Conservation (phyloP, 1,284 basidiomycete species). For the Austroboletus rostrupii region DNA sequence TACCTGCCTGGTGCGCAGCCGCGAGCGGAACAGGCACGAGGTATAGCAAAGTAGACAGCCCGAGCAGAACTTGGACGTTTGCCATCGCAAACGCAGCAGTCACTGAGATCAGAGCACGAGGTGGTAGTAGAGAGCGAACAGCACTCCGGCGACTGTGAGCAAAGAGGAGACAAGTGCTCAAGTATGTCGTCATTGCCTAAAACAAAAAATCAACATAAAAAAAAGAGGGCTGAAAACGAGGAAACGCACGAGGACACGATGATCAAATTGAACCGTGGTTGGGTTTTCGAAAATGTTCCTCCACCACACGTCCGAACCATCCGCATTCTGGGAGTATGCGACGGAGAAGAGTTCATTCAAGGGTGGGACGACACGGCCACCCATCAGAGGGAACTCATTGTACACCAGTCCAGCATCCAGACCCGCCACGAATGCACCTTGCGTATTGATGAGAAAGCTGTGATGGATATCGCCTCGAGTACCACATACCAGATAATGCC, state of each 20-base stretch:
- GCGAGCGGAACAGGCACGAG: slow-evolving; percentile 93
- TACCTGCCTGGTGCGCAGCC: slow-evolving; percentile 92
- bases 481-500: slow-evolving; percentile 72
- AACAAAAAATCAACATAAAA: background rate
- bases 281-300: slow-evolving; percentile 97
- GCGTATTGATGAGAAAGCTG: slow-evolving; percentile 5
- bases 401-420: slow-evolving; percentile 95
- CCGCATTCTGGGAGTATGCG: slow-evolving; percentile 65
- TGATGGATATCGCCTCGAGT: slow-evolving; percentile 10
- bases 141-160: slow-evolving; percentile 49
- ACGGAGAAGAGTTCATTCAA: slow-evolving; percentile 78
- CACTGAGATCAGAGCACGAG: slow-evolving; percentile 57
- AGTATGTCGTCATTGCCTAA: slow-evolving; percentile 82
- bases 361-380: slow-evolving; percentile 82
- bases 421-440: slow-evolving; percentile 96
- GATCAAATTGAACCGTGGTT: slow-evolving; percentile 95
- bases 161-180: slow-evolving; percentile 65
- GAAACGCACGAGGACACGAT: slow-evolving; percentile 77
- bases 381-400: slow-evolving; percentile 99
- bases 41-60: slow-evolving; percentile 90
- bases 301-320: slow-evolving; percentile 81
- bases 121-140: slow-evolving; percentile 64
- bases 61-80: slow-evolving; percentile 84
- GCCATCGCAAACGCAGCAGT: slow-evolving; percentile 77
- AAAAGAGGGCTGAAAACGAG: background rate